phyloP scores from a whole-genome alignment of 208 protist species.

The Trichomonas vaginalis region DNA sequence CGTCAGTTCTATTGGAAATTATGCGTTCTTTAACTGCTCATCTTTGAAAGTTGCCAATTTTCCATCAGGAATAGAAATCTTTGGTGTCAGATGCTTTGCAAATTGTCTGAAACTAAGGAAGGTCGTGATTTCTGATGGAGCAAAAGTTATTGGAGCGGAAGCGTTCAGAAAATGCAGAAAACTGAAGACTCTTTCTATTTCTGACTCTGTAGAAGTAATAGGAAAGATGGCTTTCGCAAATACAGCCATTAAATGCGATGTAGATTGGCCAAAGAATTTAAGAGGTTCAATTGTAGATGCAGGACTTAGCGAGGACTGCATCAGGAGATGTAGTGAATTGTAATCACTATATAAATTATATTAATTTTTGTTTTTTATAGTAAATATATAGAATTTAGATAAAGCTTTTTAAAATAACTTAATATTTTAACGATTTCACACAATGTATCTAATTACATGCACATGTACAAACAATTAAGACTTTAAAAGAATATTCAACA shows the following conservation, averaged over 20 bases:
- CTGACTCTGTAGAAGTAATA: not conserved
- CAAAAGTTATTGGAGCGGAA: not conserved
- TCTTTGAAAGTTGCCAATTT: not conserved
- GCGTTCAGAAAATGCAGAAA: not conserved
- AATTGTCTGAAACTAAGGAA: not conserved
- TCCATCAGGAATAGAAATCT: not conserved
- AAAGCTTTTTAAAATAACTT: too few species aligned
- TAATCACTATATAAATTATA: too few species aligned
- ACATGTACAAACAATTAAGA: too few species aligned
- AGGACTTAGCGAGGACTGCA: too few species aligned
- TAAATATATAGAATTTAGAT: too few species aligned
- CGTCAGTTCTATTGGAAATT: not conserved
- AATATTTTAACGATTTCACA: too few species aligned
- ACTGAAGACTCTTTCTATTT: not conserved
- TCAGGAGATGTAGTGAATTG: too few species aligned
- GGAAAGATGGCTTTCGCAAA: not conserved
- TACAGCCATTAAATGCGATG: not conserved
- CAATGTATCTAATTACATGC: too few species aligned
- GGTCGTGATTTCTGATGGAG: not conserved
- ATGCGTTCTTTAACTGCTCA: not conserved
- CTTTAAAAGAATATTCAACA: too few species aligned
- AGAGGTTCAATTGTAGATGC: not conserved
- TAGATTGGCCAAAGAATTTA: not conserved
- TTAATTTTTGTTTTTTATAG: too few species aligned
- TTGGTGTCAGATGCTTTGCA: not conserved